These are phyloP conservation scores for Phylloporus rhodoxanthus DNA, from an alignment of 768 basidiomycete species.

Conservation along the genomic window DNA sequence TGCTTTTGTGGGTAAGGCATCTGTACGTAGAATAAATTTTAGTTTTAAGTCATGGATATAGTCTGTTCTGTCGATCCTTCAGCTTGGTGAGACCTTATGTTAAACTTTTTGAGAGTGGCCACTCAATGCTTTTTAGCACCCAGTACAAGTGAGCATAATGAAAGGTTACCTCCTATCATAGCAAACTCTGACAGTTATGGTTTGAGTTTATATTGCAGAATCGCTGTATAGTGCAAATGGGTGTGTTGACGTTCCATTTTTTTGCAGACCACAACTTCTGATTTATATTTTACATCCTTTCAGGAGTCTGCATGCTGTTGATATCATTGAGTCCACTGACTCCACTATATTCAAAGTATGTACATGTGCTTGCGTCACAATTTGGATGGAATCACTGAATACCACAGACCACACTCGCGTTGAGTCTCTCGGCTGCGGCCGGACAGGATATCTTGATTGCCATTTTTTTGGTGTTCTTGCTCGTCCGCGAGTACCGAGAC, in stretches of 20 bases:
- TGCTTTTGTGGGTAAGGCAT: neutral
- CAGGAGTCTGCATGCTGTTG: neutral
- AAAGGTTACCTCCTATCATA: neutral
- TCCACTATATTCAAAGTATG: neutral
- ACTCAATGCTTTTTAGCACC: neutral
- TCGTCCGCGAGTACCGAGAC: neutral
- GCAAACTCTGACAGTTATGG: neutral
- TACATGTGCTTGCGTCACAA: neutral
- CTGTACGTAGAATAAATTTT: neutral
- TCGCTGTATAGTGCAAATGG: neutral
- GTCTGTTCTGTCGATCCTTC: neutral
- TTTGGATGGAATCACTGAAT: neutral
- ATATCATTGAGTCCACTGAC: neutral
- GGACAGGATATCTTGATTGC: neutral
- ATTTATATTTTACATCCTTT: neutral
- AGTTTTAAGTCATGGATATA: neutral
- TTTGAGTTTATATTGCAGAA: neutral
- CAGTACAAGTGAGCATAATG: neutral
- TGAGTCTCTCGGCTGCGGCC: neutral
- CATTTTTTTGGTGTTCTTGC: neutral
- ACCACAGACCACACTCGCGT: neutral
- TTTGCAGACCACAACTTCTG: neutral
- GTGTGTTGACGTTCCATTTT: neutral
- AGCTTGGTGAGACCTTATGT: constrained; percentile 1
- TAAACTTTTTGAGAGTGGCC: neutral